A percentile compares a stretch with the other conserved stretches of the same genome.
These are phyloP conservation scores for Persicaria tinctoria DNA, from an alignment of 148 eudicot species.

Conservation along the genomic window DNA sequence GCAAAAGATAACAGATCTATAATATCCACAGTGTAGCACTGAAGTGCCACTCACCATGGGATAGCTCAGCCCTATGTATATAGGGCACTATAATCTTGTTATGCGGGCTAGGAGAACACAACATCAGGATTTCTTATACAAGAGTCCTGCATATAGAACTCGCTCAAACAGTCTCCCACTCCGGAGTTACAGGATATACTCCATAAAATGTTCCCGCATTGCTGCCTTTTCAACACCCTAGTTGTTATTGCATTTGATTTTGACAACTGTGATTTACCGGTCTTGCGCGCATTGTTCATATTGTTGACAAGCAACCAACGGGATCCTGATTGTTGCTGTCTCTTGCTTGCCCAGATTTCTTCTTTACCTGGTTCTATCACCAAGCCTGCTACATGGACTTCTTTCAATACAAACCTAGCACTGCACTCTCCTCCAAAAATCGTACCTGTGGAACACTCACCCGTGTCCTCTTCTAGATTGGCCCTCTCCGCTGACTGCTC, in stretches of 20 bases:
- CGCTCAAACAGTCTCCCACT: slow-evolving; percentile 17
- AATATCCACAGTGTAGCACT: too few species aligned
- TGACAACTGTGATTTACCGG: slow-evolving; percentile 19
- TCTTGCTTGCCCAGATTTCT: slow-evolving; percentile 30
- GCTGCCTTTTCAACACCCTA: slow-evolving; percentile 21
- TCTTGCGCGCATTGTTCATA: slow-evolving; percentile 30
- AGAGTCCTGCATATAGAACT: slow-evolving; percentile 18
- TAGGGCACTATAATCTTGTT: not conserved
- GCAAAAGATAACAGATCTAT: not conserved
- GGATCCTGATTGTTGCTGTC: slow-evolving; percentile 44
- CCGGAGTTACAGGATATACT: slow-evolving; percentile 35
- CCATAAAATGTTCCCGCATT: slow-evolving; percentile 33
- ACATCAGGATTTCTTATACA: slow-evolving; percentile 52
- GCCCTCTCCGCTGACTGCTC: slow-evolving; percentile 8
- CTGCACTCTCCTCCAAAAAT: not conserved
- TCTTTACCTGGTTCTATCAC: slow-evolving; percentile 19
- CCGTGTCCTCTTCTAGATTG: slow-evolving; percentile 1
- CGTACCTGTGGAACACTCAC: slow-evolving; percentile 1
- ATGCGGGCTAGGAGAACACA: slow-evolving; percentile 21
- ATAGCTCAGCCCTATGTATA: not conserved
- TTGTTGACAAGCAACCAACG: slow-evolving; percentile 64
- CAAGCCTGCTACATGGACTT: slow-evolving; percentile 47
- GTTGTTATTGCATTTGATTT: slow-evolving; percentile 28
- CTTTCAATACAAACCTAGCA: slow-evolving; percentile 29
- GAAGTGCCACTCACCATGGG: too few species aligned